Percentiles rank a stretch among this genome's conserved stretches.
These are phyloP conservation scores for Cryptococcus sp. DNA, from an alignment of 1,284 basidiomycete genomes.

Conservation along the genomic window DNA sequence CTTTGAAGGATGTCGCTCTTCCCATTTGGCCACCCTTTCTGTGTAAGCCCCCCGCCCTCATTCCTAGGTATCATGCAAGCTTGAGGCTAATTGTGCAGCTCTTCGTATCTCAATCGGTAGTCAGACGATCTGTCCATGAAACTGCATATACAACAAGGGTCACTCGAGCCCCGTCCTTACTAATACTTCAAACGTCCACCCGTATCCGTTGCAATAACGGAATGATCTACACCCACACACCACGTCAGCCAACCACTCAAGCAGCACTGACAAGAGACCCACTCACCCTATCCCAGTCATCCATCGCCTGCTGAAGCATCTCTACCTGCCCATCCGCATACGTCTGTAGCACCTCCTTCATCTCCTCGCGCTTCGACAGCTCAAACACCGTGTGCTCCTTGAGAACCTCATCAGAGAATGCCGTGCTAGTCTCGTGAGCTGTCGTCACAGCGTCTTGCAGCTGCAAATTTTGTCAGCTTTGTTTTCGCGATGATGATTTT, in stretches of 20 bases:
- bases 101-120: background rate
- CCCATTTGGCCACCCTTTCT: too few relatives aligned
- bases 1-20: too few relatives aligned
- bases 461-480: conserved; percentile 50
- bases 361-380: conserved; percentile 82
- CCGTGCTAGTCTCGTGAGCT: conserved; percentile 91
- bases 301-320: conserved; percentile 78
- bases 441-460: conserved; percentile 93
- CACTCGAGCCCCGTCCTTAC: background rate
- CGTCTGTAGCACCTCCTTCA: conserved; percentile 87
- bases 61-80: too few relatives aligned
- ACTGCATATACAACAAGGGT: conserved; percentile 1
- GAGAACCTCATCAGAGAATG: conserved; percentile 90
- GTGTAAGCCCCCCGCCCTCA: too few relatives aligned
- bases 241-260: background rate
- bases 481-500: background rate
- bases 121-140: too few relatives aligned
- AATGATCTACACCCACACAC: conserved; percentile 23
- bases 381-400: conserved; percentile 88
- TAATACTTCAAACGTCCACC: conserved; percentile 30
- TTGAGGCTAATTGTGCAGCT: too few relatives aligned
- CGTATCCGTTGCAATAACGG: conserved; percentile 35
- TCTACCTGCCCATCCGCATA: conserved; percentile 93
- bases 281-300: conserved; percentile 73
- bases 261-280: background rate